Percentiles rank a stretch among this genome's conserved stretches.
Conservation (phyloP, 768 basidiomycete genomes). For the Gyrodon lividus region DNA sequence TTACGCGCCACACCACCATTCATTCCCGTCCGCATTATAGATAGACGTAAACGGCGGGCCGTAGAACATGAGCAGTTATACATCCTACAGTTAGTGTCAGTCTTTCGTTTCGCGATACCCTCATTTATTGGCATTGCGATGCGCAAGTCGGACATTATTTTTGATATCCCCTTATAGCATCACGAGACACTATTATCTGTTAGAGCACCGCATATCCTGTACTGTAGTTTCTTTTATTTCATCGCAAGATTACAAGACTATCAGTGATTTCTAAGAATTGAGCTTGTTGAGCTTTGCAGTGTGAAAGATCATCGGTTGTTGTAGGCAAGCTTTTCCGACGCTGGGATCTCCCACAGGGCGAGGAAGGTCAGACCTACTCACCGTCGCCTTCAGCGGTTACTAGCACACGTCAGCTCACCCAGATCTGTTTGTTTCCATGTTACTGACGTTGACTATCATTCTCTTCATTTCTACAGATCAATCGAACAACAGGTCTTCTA, state of each 20-base stretch:
- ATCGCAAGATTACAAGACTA: conserved; percentile 3
- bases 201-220: conserved; percentile 68
- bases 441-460: neutral
- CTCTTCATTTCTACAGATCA: conserved; percentile 14
- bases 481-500: conserved; percentile 12
- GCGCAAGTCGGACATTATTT: conserved; percentile 46
- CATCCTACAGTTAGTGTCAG: conserved; percentile 39
- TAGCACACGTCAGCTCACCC: conserved; percentile 32
- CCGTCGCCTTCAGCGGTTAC: conserved; percentile 7
- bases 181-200: conserved; percentile 59
- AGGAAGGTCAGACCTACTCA: too few relatives aligned
- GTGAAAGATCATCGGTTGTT: conserved; percentile 11
- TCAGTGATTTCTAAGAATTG: conserved; percentile 1
- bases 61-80: conserved; percentile 45
- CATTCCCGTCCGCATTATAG: conserved; percentile 34
- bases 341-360: neutral
- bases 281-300: neutral
- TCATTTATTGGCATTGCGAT: conserved; percentile 45
- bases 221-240: conserved; percentile 36
- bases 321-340: neutral
- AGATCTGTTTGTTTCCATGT: conserved; percentile 1
- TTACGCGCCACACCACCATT: conserved; percentile 28
- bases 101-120: conserved; percentile 56
- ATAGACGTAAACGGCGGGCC: conserved; percentile 46
- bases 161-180: conserved; percentile 39